phyloP scores from a whole-genome alignment of 371 early-diverging fungal species.

The Dichotomocladium elegans region DNA sequence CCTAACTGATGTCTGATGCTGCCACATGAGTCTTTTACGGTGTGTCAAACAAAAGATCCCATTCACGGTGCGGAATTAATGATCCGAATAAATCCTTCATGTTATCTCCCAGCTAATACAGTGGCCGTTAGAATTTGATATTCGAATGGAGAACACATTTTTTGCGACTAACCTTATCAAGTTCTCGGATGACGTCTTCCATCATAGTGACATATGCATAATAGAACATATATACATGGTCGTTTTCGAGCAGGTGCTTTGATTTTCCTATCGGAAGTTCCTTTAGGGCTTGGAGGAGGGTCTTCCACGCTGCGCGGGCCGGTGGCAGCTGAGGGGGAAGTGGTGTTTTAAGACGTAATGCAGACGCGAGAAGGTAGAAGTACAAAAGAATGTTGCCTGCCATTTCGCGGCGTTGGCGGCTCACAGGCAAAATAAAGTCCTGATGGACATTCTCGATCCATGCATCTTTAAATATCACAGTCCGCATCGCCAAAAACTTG shows the following conservation, averaged over 20 bases:
- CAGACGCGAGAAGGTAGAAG: conserved; percentile 79
- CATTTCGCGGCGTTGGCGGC: conserved; percentile 60
- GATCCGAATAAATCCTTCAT: conserved; percentile 44
- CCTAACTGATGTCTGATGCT: too few relatives aligned
- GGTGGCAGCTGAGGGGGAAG: conserved; percentile 83
- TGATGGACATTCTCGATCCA: conserved; percentile 53
- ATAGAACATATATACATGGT: conserved; percentile 69
- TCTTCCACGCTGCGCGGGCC: conserved; percentile 45
- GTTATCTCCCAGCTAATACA: conserved; percentile 6
- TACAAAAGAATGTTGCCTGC: conserved; percentile 71
- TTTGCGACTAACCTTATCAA: conserved; percentile 49
- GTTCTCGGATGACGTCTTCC: conserved; percentile 78
- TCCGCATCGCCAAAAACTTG: conserved; percentile 66
- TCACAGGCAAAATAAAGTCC: conserved; percentile 56
- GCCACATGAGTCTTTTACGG: background rate
- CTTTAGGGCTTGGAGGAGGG: conserved; percentile 42
- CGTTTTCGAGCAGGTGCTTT: conserved; percentile 42
- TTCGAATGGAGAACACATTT: background rate
- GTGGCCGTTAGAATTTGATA: background rate
- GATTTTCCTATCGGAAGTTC: conserved; percentile 49
- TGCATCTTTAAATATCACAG: conserved; percentile 59
- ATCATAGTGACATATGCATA: conserved; percentile 77
- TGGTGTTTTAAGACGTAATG: conserved; percentile 75
- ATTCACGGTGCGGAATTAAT: conserved; percentile 39
- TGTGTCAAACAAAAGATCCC: conserved; percentile 31